Percentiles rank a stretch among this genome's conserved stretches.
Evolutionary conservation across 2,329 filamentous ascomycete species (phyloP).

Genomic region (Aphanocladium album): DNA sequence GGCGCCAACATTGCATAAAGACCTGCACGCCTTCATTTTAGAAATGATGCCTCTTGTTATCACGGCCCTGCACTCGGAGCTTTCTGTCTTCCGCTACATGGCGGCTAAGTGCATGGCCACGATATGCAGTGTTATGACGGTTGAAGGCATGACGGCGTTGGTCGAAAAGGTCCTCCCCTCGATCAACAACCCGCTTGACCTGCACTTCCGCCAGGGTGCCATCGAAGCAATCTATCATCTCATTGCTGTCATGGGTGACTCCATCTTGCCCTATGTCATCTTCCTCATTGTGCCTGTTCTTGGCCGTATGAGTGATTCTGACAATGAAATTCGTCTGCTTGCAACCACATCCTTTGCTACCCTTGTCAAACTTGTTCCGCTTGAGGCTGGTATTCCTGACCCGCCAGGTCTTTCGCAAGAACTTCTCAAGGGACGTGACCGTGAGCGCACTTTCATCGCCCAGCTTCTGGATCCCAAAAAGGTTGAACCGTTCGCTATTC

Average conservation of each 20-base stretch:
- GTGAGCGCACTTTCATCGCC: constrained; percentile 92
- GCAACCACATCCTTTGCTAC: constrained; percentile 97
- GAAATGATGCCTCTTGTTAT: constrained; percentile 79
- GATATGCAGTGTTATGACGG: constrained; percentile 91
- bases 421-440: constrained; percentile 81
- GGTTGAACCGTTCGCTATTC: constrained; percentile 88
- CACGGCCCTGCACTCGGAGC: constrained; percentile 77
- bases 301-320: constrained; percentile 96
- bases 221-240: constrained; percentile 95
- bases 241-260: constrained; percentile 96
- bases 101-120: constrained; percentile 97
- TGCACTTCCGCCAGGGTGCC: constrained; percentile 85
- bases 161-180: constrained; percentile 90
- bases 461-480: constrained; percentile 97
- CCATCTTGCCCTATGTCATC: constrained; percentile 94
- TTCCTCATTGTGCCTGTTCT: constrained; percentile 97
- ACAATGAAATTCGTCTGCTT: constrained; percentile 89
- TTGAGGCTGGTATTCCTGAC: constrained; percentile 96
- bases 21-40: constrained; percentile 75
- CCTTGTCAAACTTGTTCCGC: constrained; percentile 89
- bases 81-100: constrained; percentile 93
- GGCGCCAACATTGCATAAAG: constrained; percentile 77
- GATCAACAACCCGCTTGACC: constrained; percentile 84
- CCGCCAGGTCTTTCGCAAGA: constrained; percentile 88
- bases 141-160: constrained; percentile 91